A percentile compares a stretch with the other conserved stretches of the same genome.
These are phyloP conservation scores for Salix dunnii DNA, from an alignment of 345 rosid genomes.

Conservation along the genomic window DNA sequence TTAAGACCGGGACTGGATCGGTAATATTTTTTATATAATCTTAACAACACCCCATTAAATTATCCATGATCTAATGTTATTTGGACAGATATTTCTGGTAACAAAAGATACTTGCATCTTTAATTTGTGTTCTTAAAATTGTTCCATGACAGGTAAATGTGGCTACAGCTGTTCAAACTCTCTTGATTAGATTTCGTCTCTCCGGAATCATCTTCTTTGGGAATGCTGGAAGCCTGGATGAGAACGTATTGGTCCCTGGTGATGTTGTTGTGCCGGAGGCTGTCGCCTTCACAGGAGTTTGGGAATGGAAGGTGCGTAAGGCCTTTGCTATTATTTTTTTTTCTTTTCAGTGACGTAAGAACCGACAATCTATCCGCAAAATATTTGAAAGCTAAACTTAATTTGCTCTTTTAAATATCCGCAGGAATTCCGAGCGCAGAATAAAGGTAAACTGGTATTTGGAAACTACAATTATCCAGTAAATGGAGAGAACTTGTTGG, in stretches of 20 bases:
- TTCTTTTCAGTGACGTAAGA: too few species aligned
- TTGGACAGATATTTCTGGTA: too few species aligned
- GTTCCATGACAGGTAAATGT: not conserved
- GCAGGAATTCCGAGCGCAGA: not conserved
- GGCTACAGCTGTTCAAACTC: not conserved
- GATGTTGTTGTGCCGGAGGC: not conserved
- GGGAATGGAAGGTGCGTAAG: not conserved
- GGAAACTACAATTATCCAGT: constrained; percentile 5
- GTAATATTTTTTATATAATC: too few species aligned
- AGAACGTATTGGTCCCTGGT: not conserved
- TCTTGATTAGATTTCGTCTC: not conserved
- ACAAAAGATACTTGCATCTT: too few species aligned
- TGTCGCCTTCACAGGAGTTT: not conserved
- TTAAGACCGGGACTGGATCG: not conserved
- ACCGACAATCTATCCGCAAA: too few species aligned
- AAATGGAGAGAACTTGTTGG: constrained; percentile 4
- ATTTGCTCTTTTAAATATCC: too few species aligned
- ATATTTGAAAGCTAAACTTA: too few species aligned
- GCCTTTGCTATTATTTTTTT: too few species aligned
- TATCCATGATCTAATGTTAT: too few species aligned
- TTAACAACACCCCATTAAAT: too few species aligned
- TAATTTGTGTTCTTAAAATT: too few species aligned
- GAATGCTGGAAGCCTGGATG: not conserved
- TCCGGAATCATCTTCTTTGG: not conserved
- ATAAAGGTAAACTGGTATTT: not conserved